These are phyloP conservation scores for Primulina huaijiensis DNA, from an alignment of 257 asterid species.

Conservation along the genomic window DNA sequence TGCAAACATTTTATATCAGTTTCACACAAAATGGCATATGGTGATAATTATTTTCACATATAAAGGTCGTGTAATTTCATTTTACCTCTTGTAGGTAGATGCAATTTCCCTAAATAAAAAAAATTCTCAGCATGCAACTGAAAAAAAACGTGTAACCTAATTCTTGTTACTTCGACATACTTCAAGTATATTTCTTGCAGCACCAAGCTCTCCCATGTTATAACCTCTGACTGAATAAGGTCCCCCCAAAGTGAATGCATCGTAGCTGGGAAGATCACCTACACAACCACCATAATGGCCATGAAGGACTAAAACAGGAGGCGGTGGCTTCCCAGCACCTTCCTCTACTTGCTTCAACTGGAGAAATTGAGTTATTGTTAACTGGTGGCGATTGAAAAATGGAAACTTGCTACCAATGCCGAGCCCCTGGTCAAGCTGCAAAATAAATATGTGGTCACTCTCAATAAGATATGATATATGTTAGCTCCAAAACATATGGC, in stretches of 20 bases:
- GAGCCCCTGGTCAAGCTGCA: constrained; percentile 95
- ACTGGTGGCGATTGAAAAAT: constrained; percentile 87
- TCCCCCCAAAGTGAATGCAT: constrained; percentile 96
- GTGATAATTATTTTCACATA: too few species aligned
- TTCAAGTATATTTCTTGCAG: constrained; percentile 88
- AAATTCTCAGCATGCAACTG: background rate
- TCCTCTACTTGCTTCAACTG: constrained; percentile 86
- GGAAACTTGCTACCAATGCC: constrained; percentile 84
- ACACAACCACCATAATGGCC: constrained; percentile 97
- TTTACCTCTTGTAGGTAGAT: background rate
- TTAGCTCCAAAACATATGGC: background rate
- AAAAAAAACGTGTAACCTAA: background rate
- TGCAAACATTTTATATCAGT: background rate
- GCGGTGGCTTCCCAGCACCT: constrained; percentile 87
- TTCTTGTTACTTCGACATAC: constrained; percentile 31
- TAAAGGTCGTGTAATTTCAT: background rate
- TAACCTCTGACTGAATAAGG: constrained; percentile 96
- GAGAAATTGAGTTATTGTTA: constrained; percentile 70
- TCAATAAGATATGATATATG: background rate
- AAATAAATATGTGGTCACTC: background rate
- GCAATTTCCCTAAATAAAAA: background rate
- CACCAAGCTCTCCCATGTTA: constrained; percentile 98
- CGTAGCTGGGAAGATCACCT: constrained; percentile 97
- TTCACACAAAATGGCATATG: background rate
- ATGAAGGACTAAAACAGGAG: constrained; percentile 90